Evolutionary conservation across 352 stramenopile species (phyloP), one percentile per base, ranked within the genome.

Genomic region (Pythium apleroticum): DNA sequence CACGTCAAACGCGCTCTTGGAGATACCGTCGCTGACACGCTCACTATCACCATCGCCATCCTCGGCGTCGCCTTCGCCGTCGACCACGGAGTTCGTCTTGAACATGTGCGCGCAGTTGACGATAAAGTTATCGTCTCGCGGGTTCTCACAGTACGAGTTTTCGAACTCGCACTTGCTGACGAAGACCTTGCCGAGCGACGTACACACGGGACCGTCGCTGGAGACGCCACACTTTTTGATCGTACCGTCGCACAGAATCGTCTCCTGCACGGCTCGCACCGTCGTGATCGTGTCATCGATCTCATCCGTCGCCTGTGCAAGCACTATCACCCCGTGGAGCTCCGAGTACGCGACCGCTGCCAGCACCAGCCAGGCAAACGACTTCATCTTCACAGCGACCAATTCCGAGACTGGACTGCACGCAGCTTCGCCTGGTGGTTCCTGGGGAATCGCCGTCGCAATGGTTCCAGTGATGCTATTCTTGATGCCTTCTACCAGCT

Each of bases 1-100:
- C 7, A 69, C 66, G 35, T 83, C 81, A 31, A 77, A 84, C 48
- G 55, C 49, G 1, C 17, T 31, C 6, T 31, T 43, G 45, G 46
- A 57, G 15, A 65, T 63, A 7, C 54, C 45, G 1, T 49, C 20
- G 24, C 7, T 52, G 25, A 27, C 5, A 27, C 37, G n/a, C 15
- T 33, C 19, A n/a, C 4, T 46, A 20, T 52, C 35, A 52, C 31
- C 41, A 30, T 30, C 19, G 22, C 25, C 49, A 9, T 41, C 41
- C 8, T 27, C 37, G 39, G 20, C 57, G 4, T 49, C 46, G 20
- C 45, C 45, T 19, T 30, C 24, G 11, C n/a, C n/a, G 19, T 53
- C 58, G 4, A 49, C 45, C 19, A 56, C 28, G 0, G 57, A 56
- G 2, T 48, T n/a, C 1, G 25, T 24, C 15, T 37, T n/a, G 22